Conservation (phyloP, 2,329 filamentous ascomycete genomes). For the Pestalotiopsis sp. region DNA sequence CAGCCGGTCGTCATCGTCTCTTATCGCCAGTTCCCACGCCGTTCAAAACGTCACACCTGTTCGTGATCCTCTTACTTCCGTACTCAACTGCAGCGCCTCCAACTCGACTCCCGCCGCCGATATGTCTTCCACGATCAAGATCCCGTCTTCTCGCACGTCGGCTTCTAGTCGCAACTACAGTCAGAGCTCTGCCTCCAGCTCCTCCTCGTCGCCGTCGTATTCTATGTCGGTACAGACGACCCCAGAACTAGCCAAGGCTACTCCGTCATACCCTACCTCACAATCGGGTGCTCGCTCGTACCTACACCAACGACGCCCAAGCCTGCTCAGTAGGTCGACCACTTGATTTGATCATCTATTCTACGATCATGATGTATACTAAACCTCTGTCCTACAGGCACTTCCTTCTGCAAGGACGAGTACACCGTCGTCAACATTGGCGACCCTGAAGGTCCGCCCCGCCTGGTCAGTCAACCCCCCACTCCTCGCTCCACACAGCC, state of each 20-base stretch:
- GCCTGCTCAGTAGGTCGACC: constrained; percentile 59
- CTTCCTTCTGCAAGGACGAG: constrained; percentile 72
- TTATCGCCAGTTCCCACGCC: background rate
- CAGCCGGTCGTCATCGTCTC: background rate
- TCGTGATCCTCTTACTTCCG: background rate
- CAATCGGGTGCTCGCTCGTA: constrained; percentile 27
- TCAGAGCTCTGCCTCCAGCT: constrained; percentile 50
- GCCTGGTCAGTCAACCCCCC: constrained; percentile 59
- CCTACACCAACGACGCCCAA: constrained; percentile 59
- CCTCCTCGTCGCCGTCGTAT: constrained; percentile 60
- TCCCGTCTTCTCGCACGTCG: constrained; percentile 53
- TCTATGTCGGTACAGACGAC: constrained; percentile 56
- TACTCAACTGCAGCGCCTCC: background rate
- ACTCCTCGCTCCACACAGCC: background rate
- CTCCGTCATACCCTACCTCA: constrained; percentile 40
- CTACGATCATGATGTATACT: constrained; percentile 14
- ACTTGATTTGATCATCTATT: constrained; percentile 12
- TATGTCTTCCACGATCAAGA: constrained; percentile 73
- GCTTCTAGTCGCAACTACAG: constrained; percentile 39
- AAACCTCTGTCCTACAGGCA: constrained; percentile 51
- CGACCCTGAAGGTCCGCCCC: constrained; percentile 70
- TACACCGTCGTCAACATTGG: constrained; percentile 82
- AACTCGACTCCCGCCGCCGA: constrained; percentile 19
- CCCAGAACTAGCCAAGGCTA: constrained; percentile 39
- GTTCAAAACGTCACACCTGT: background rate